Evolutionary conservation across 2,329 filamentous ascomycete species (phyloP), one percentile per base, ranked within the genome.

Genomic region (Knufia petricola): DNA sequence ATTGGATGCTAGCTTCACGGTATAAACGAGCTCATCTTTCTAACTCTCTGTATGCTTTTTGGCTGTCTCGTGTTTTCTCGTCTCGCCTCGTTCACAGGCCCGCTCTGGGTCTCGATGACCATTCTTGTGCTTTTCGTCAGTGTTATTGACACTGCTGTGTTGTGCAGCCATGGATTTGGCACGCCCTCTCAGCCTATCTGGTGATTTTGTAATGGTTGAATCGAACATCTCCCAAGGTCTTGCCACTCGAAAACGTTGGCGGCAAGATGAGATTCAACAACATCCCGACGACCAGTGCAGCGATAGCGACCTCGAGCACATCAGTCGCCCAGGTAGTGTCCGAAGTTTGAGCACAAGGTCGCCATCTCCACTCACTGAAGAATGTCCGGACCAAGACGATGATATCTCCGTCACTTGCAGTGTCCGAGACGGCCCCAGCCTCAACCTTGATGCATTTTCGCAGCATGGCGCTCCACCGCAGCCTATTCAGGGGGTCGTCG

Each of bases 301-400:
- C 26, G 41, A 44, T 17, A 21, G 24, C 24, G 41, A 44, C 10
- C 28, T 31, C 3, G 41, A 42, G 23, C 39, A 24, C 28, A 23
- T 42, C 20, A 30, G 39, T 28, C 12, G 39, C 23, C 39, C 39
- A 4, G 24, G 39, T 19, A 42, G 41, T 32, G 26, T 44, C 24
- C 24, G 15, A 26, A 44, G 41, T 19, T 19, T 44, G n/a, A 19
- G 26, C 17, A 31, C 9, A 8, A 12, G 15, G 8, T 32, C 41
- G 24, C 28, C 41, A 8, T 44, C 28, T 4, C 41, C 28, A 32
- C 15, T n/a, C 15, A n/a, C 13, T 17, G 15, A 8, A 10, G 15
- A 17, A 8, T 13, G 24, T 26, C 17, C 4, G 2, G 15, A 31
- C 19, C 10, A 31, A 31, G 9, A 31, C n/a, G 41, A 13, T 20